A percentile compares a stretch with the other conserved stretches of the same genome.
Evolutionary conservation across 2,329 filamentous ascomycete species (phyloP).

Genomic region (Claviceps fusiformis): DNA sequence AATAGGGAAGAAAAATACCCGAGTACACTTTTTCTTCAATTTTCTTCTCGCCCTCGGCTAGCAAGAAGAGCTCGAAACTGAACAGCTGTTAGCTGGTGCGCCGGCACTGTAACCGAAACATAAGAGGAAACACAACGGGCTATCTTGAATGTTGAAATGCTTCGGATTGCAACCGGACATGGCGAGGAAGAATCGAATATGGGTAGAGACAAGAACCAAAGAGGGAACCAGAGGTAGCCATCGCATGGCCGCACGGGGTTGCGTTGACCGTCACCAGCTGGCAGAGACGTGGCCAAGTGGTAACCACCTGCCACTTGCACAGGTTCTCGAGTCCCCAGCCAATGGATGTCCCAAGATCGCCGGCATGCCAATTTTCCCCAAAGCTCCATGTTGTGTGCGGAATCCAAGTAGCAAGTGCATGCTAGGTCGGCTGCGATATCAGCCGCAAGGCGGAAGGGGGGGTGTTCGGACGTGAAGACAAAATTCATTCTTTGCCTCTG

Average conservation of each 20-base stretch:
- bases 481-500: neutral
- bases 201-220: neutral
- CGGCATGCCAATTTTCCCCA: neutral
- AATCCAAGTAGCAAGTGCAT: neutral
- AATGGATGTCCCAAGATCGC: neutral
- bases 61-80: constrained; percentile 89
- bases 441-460: neutral
- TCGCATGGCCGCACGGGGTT: neutral
- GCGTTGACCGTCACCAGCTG: neutral
- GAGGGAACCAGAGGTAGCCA: neutral
- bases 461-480: neutral
- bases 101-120: neutral
- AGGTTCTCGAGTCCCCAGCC: neutral
- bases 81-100: constrained; percentile 10
- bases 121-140: constrained; percentile 17
- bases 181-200: constrained; percentile 1
- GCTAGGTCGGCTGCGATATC: neutral
- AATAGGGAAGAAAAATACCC: constrained; percentile 35
- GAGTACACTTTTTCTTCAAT: constrained; percentile 80
- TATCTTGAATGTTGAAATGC: constrained; percentile 25
- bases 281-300: neutral
- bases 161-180: constrained; percentile 25
- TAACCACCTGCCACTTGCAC: neutral
- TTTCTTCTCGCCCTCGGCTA: constrained; percentile 82
- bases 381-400: neutral